Evolutionary conservation across 495 filamentous ascomycete species (phyloP), one percentile per base, ranked within the genome.

Genomic region (Podospora tetraspora): DNA sequence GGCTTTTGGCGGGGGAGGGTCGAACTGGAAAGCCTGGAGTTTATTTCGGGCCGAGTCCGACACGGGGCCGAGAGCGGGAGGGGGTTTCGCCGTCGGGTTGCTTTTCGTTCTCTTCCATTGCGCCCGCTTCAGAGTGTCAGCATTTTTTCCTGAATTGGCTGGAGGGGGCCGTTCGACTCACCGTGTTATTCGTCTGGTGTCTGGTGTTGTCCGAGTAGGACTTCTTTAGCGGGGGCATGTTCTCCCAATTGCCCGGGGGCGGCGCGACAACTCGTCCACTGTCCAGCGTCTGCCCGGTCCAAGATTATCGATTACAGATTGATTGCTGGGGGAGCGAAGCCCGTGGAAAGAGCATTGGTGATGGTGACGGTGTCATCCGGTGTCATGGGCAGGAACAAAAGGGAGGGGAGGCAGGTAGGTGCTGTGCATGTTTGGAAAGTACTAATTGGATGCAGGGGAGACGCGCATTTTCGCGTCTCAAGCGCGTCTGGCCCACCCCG

Each of bases 61-160:
- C 4, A 86, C 78, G 52, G 80, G 80, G 4, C 81, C 71, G 16
- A 79, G 74, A 8, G 76, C 75, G 43, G 69, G 74, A 2, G 75
- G 16, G 3, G 68, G 64, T 24, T 69, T 73, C 32, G 72, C 73
- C n/a, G 73, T 72, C 43, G 82, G 78, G 71, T 83, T 77, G 64
- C 79, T 85, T 67, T 77, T 82, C 27, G 83, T 78, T 70, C 84
- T 78, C 65, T 78, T 77, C 84, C 84, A 87, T 73, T 81, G 79
- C 21, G 75, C 73, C 30, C 80, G 82, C 68, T 76, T 66, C 52
- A 9, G 12, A 72, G 68, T 70, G 76, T 78, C 22, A 61, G n/a
- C 37, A 30, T 63, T 27, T 27, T 27, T 4, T 27, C 3, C 68
- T 19, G 6, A 12, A 65, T 37, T 16, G 25, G 19, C 13, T 52